Percentiles rank a stretch among this genome's conserved stretches.
Evolutionary conservation across 169 alveolate species (phyloP).

Genomic region (Hepatocystis sp.): DNA sequence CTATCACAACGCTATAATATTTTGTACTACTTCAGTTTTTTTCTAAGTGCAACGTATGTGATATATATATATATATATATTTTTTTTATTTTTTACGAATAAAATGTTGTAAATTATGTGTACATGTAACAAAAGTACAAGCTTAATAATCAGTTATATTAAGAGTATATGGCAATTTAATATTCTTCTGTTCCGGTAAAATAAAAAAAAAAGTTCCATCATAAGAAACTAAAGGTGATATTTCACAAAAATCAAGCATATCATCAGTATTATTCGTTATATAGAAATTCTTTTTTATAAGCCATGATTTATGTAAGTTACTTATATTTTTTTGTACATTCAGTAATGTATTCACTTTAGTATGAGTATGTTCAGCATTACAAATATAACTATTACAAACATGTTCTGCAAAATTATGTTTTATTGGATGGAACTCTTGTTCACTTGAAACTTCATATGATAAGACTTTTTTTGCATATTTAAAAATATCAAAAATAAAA

Average conservation of each 20-base stretch:
- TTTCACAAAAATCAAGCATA: constrained; percentile 42
- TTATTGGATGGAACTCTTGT: constrained; percentile 58
- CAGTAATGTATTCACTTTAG: constrained; percentile 16
- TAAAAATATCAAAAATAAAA: constrained; percentile 82
- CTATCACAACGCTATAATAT: too few relatives aligned
- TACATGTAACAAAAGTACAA: too few relatives aligned
- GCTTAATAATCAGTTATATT: not conserved
- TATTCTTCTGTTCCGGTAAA: constrained; percentile 40
- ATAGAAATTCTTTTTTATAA: constrained; percentile 27
- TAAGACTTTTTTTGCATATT: constrained; percentile 76
- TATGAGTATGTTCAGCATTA: too few relatives aligned
- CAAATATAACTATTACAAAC: too few relatives aligned
- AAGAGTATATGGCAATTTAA: constrained; percentile 32
- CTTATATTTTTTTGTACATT: constrained; percentile 55
- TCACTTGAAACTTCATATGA: constrained; percentile 38
- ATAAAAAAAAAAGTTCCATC: constrained; percentile 72
- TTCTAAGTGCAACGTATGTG: too few relatives aligned
- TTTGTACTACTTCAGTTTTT: too few relatives aligned
- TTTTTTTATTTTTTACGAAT: too few relatives aligned
- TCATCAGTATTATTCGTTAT: constrained; percentile 12
- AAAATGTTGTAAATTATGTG: too few relatives aligned
- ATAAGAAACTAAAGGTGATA: constrained; percentile 61
- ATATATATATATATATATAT: too few relatives aligned
- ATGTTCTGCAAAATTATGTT: too few relatives aligned
- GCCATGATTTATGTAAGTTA: constrained; percentile 56